phyloP scores from a whole-genome alignment of 352 stramenopile species.

The Phytopythium mirpurense region DNA sequence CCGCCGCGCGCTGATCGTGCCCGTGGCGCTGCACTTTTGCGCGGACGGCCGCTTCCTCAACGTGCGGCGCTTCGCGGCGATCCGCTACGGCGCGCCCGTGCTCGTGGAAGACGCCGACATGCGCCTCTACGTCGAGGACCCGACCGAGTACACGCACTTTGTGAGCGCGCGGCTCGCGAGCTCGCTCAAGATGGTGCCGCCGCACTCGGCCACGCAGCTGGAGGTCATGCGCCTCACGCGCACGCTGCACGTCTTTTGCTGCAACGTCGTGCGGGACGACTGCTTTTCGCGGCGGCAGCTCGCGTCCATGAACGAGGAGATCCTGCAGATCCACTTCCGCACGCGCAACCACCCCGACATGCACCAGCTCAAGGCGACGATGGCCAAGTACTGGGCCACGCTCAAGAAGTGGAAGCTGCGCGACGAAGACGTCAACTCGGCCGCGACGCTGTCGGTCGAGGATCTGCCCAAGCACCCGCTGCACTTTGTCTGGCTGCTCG shows the following conservation, averaged over 20 bases:
- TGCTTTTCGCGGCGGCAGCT: slow-evolving; percentile 69
- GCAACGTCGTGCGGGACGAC: slow-evolving; percentile 56
- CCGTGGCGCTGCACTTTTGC: slow-evolving; percentile 63
- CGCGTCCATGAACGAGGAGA: slow-evolving; percentile 77
- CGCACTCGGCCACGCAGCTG: slow-evolving; percentile 50
- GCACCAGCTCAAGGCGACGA: slow-evolving; percentile 60
- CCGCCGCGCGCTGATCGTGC: slow-evolving; percentile 46
- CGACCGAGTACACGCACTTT: slow-evolving; percentile 60
- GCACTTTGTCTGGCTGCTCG: slow-evolving; percentile 41
- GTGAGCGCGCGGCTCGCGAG: slow-evolving; percentile 45
- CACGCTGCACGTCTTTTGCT: slow-evolving; percentile 66
- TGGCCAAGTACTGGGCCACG: slow-evolving; percentile 51
- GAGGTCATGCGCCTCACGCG: slow-evolving; percentile 62
- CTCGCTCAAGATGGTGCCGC: slow-evolving; percentile 56
- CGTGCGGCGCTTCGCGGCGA: slow-evolving; percentile 40
- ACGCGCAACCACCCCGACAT: slow-evolving; percentile 67
- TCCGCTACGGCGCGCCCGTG: slow-evolving; percentile 60
- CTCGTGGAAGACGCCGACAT: slow-evolving; percentile 57
- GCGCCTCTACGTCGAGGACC: slow-evolving; percentile 51
- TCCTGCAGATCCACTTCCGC: slow-evolving; percentile 73
- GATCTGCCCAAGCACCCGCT: slow-evolving; percentile 34
- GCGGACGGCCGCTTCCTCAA: slow-evolving; percentile 37
- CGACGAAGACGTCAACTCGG: slow-evolving; percentile 69
- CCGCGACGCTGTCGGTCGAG: slow-evolving; percentile 31
- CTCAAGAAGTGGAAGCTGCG: slow-evolving; percentile 57